Evolutionary conservation across 225 moss, liverwort and hornwort species (phyloP).

Genomic region (Bryoerythrophyllum caledonicum): DNA sequence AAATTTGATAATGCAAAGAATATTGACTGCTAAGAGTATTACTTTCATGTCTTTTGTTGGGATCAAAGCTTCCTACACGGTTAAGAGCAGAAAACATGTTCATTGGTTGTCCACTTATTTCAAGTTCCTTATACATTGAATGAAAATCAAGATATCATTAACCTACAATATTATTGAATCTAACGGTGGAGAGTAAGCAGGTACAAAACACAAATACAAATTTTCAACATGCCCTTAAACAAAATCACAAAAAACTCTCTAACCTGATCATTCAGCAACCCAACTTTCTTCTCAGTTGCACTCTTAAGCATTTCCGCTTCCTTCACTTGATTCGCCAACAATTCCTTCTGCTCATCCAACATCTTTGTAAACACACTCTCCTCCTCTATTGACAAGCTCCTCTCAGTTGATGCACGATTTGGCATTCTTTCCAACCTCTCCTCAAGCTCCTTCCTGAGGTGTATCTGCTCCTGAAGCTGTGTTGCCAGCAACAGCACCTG

Average conservation of each 20-base stretch:
- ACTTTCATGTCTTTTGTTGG: no score
- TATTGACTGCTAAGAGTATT: no score
- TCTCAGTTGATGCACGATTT: constrained; percentile 26
- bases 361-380: constrained; percentile 23
- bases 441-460: constrained; percentile 45
- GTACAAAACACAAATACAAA: background rate
- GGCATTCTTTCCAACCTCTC: constrained; percentile 40
- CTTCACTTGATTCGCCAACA: constrained; percentile 35
- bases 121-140: no score
- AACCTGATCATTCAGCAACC: constrained; percentile 19
- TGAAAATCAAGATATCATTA: no score
- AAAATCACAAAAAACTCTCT: background rate
- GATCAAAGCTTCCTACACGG: no score
- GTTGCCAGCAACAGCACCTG: constrained; percentile 13
- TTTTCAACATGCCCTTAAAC: background rate
- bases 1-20: no score
- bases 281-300: constrained; percentile 54
- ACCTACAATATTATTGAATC: no score
- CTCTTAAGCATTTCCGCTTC: constrained; percentile 1
- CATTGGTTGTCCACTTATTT: no score
- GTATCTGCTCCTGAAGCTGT: constrained; percentile 36
- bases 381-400: constrained; percentile 24
- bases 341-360: background rate
- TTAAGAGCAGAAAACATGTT: no score
- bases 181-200: background rate